Conservation (phyloP, 2,329 filamentous ascomycete species). For the Calycina herbarum region DNA sequence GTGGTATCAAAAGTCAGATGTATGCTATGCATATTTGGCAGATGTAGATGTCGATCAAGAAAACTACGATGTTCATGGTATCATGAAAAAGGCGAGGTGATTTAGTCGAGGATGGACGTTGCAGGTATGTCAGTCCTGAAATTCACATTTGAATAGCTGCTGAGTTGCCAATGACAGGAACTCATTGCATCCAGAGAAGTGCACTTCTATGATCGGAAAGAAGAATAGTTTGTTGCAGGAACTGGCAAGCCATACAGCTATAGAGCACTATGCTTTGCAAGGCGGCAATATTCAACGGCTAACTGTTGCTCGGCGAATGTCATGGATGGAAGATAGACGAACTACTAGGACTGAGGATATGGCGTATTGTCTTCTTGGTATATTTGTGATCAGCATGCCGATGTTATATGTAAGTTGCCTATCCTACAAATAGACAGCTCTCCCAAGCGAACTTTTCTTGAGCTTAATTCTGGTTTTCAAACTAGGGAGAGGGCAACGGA, state of each 20-base stretch:
- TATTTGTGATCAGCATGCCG: not conserved
- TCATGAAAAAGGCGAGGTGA: not conserved
- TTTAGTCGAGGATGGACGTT: not conserved
- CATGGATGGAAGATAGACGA: not conserved
- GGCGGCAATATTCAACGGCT: not conserved
- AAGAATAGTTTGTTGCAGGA: not conserved
- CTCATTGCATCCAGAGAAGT: not conserved
- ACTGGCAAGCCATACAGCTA: not conserved
- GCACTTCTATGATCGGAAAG: not conserved
- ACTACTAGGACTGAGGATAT: not conserved
- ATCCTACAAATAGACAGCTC: too few species aligned
- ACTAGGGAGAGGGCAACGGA: not conserved
- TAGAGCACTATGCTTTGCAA: not conserved
- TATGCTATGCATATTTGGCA: conserved; percentile 3
- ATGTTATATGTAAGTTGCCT: not conserved
- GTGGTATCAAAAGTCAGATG: not conserved
- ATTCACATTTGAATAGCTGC: too few species aligned
- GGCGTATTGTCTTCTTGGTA: not conserved
- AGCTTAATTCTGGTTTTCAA: too few species aligned
- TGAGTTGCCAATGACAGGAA: not conserved
- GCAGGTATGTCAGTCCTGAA: too few species aligned
- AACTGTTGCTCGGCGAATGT: not conserved
- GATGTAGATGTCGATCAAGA: not conserved
- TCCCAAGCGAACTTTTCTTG: too few species aligned
- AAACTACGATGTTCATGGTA: not conserved